phyloP scores from a whole-genome alignment of 768 basidiomycete species.

The Tricholomella constricta region DNA sequence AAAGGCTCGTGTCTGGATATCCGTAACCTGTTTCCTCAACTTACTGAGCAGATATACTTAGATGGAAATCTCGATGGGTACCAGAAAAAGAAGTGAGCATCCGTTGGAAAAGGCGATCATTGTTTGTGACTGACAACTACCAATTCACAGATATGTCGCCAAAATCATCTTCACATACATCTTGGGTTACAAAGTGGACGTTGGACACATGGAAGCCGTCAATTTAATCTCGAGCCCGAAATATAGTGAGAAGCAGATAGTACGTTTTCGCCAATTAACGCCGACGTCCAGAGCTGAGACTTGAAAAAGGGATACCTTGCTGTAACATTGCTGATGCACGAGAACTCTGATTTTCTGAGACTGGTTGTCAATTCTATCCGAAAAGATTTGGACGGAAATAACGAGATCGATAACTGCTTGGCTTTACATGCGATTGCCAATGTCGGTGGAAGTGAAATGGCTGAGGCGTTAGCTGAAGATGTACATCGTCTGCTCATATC shows the following conservation, averaged over 20 bases:
- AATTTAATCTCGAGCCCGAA: constrained; percentile 95
- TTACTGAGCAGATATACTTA: constrained; percentile 29
- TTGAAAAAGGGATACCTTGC: constrained; percentile 90
- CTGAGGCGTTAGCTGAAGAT: constrained; percentile 90
- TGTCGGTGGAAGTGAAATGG: constrained; percentile 98
- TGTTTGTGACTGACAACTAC: constrained; percentile 3
- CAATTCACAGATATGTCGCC: constrained; percentile 92
- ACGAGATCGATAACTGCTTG: constrained; percentile 94
- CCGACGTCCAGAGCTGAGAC: constrained; percentile 10
- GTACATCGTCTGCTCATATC: constrained; percentile 95
- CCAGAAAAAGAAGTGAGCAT: constrained; percentile 85
- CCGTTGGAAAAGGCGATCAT: neutral
- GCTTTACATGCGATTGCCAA: constrained; percentile 98
- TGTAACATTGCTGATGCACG: constrained; percentile 96
- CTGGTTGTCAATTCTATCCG: constrained; percentile 98
- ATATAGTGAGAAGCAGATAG: constrained; percentile 99
- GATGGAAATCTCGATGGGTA: constrained; percentile 88
- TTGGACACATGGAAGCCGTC: constrained; percentile 99
- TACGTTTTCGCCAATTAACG: constrained; percentile 40
- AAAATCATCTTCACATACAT: constrained; percentile 99
- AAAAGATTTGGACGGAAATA: constrained; percentile 93
- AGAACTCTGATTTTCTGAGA: constrained; percentile 95
- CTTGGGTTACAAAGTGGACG: constrained; percentile 97
- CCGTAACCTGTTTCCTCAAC: neutral
- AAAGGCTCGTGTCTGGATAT: constrained; percentile 60